A percentile compares a stretch with the other conserved stretches of the same genome.
Evolutionary conservation across 2,329 filamentous ascomycete species (phyloP).

Genomic region (Aspergillus costaricaensis): DNA sequence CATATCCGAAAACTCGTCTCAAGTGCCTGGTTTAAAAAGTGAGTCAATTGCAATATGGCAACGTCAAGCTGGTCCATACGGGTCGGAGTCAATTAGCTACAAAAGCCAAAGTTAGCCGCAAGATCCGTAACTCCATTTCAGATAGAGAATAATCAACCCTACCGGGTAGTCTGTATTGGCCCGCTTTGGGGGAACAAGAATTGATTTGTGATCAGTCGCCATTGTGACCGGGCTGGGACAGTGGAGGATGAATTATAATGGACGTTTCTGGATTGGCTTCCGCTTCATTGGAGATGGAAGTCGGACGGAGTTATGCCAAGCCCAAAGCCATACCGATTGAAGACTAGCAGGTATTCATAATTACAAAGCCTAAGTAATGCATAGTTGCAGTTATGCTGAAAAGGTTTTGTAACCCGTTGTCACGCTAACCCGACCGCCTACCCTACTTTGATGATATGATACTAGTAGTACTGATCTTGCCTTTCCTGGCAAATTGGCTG

Average conservation of each 20-base stretch:
- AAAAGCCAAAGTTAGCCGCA: slow-evolving; percentile 27
- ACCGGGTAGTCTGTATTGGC: slow-evolving; percentile 85
- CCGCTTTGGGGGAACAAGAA: slow-evolving; percentile 72
- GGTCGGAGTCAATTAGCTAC: slow-evolving; percentile 98
- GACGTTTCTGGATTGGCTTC: slow-evolving; percentile 24
- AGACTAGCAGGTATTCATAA: slow-evolving; percentile 9
- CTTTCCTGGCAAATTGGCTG: background rate
- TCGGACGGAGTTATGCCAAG: slow-evolving; percentile 30
- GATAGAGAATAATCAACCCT: slow-evolving; percentile 43
- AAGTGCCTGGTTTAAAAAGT: slow-evolving; percentile 67
- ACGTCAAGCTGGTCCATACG: slow-evolving; percentile 62
- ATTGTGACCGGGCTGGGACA: slow-evolving; percentile 29
- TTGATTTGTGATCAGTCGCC: slow-evolving; percentile 43
- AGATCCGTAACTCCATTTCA: background rate
- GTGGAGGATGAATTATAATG: slow-evolving; percentile 15
- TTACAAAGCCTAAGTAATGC: slow-evolving; percentile 2
- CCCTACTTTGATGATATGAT: background rate
- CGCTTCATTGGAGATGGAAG: slow-evolving; percentile 29
- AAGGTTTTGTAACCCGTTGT: background rate
- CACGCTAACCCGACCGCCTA: background rate
- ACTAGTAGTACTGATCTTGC: background rate
- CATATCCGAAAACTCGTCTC: slow-evolving; percentile 84
- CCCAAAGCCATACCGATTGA: slow-evolving; percentile 8
- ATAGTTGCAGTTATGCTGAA: background rate
- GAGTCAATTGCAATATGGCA: background rate